Percentiles rank a stretch among this genome's conserved stretches.
These are phyloP conservation scores for Basidiobolus meristosporus DNA, from an alignment of 371 early-diverging fungal genomes.

Conservation along the genomic window DNA sequence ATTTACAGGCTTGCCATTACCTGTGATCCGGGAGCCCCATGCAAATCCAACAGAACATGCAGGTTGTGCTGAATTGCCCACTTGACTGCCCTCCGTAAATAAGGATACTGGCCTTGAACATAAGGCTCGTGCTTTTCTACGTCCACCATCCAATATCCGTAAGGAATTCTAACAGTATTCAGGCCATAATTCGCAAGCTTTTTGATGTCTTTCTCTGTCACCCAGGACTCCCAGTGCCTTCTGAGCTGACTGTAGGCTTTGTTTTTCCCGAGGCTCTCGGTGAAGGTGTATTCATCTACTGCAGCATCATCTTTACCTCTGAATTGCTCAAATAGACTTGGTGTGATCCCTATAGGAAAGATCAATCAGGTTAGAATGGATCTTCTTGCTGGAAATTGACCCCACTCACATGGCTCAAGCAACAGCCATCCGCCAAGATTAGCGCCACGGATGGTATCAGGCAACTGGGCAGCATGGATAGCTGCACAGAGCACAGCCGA, in stretches of 20 bases:
- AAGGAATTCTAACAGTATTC: slow-evolving; percentile 55
- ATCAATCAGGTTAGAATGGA: neutral
- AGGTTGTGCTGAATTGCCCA: slow-evolving; percentile 49
- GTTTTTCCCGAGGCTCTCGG: slow-evolving; percentile 25
- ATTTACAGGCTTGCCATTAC: too few species aligned
- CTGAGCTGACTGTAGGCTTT: slow-evolving; percentile 26
- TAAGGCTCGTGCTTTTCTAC: slow-evolving; percentile 26
- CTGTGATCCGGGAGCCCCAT: slow-evolving; percentile 63
- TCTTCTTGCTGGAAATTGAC: neutral
- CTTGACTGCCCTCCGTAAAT: slow-evolving; percentile 29
- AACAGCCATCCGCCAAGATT: slow-evolving; percentile 44
- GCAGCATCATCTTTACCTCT: slow-evolving; percentile 8
- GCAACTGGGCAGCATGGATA: too few species aligned
- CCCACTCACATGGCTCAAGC: slow-evolving; percentile 20
- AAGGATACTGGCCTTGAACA: slow-evolving; percentile 20
- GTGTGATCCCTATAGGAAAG: slow-evolving; percentile 36
- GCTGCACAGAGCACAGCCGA: too few species aligned
- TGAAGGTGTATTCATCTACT: slow-evolving; percentile 47
- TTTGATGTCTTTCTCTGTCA: slow-evolving; percentile 46
- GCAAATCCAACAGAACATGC: slow-evolving; percentile 52
- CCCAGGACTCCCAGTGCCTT: slow-evolving; percentile 40
- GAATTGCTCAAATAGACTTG: slow-evolving; percentile 42
- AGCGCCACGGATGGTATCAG: slow-evolving; percentile 20
- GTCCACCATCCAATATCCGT: slow-evolving; percentile 55
- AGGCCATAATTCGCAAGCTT: slow-evolving; percentile 34